Base-by-base conservation (phyloP, 306 rosid species). In the Malus asiatica region DNA sequence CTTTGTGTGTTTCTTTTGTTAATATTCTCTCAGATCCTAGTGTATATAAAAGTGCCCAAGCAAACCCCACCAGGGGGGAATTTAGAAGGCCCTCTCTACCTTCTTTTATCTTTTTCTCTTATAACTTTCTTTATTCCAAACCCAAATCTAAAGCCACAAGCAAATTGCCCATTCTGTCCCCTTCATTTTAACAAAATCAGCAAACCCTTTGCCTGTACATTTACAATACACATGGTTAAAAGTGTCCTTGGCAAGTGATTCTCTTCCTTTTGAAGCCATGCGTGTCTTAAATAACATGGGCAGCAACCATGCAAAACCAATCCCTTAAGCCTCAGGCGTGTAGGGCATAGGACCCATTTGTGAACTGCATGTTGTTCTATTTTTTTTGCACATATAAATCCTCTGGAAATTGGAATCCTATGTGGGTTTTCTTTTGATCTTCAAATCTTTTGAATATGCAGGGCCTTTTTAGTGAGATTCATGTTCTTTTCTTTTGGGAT, bases 81-180 rank as follows among this genome's bases (percentile, higher is more conserved):
- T 83, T 89, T 71, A 84, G 84, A 87, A 77, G 89, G 85, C 69
- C 75, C 61, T 77, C 76, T 81, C 6, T 76, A 19, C 30, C 73
- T 62, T 81, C 75, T 52, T 66, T 77, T 73, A 59, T 73, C 64
- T 46, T 63, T 78, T 74, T 77, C 80, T 74, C 81, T 73, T 74
- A 53, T 7, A 38, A 18, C 68, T 79, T 76, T 87, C 88, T 93
- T 93, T 87, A 91, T 93, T 93, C 98, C 90, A 86, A 89, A 86
- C 86, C 90, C 88, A 87, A 87, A 81, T 84, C 87, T 82, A 89
- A 91, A 89, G 93, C 87, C 81, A 83, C 12, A 45, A 61, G 42
- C 77, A 73, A 79, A 76, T 76, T 85, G 75, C 60, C 93, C 77
- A 69, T 72, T 84, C 74, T 83, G 71, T 68, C 93, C 90, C 70